phyloP scores from a whole-genome alignment of 169 alveolate species.

The Perkinsus marinus region DNA sequence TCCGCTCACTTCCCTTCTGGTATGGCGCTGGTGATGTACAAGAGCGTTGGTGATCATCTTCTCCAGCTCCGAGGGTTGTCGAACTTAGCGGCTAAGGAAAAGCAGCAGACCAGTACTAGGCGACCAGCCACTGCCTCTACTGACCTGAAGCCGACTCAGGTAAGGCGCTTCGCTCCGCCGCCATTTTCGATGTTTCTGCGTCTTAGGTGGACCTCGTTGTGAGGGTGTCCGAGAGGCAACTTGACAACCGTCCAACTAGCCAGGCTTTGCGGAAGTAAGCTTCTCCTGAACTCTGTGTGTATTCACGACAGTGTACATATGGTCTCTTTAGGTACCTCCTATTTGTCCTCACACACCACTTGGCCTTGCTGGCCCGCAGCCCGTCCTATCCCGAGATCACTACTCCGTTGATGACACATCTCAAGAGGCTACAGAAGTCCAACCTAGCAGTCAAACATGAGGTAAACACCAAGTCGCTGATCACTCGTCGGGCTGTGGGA shows the following conservation, averaged over 20 bases:
- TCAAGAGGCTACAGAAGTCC: background rate
- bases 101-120: background rate
- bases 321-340: background rate
- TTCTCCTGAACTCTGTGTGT: no score
- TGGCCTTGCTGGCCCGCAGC: background rate
- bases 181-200: no score
- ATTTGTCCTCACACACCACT: background rate
- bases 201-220: background rate
- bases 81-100: background rate
- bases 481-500: no score
- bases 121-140: background rate
- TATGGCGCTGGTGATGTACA: background rate
- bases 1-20: background rate
- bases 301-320: no score
- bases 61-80: background rate
- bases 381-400: background rate
- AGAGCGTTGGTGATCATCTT: background rate
- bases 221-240: background rate
- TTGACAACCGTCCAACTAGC: background rate
- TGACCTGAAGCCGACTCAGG: background rate
- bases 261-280: background rate
- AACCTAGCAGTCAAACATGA: background rate
- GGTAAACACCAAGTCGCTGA: no score
- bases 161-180: background rate
- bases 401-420: background rate